Percentiles rank a stretch among this genome's conserved stretches.
phyloP scores from a whole-genome alignment of 164 flowering plant genomes.

The Echeveria elegans region DNA sequence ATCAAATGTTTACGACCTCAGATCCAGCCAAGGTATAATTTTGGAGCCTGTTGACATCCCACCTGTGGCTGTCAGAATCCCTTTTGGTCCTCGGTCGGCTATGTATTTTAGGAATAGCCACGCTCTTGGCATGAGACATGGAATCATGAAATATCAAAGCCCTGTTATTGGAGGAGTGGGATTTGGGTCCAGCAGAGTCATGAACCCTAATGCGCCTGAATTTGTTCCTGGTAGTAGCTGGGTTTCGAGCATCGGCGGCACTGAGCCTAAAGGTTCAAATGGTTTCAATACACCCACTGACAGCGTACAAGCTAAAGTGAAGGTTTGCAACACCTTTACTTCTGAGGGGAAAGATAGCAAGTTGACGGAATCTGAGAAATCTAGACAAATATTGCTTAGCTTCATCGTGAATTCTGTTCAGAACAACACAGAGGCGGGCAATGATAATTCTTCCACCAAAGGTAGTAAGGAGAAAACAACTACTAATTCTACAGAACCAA shows the following conservation, averaged over 20 bases:
- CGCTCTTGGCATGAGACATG: constrained; percentile 39
- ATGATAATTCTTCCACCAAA: constrained; percentile 15
- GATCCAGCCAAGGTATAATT: constrained; percentile 35
- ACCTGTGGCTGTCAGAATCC: constrained; percentile 45
- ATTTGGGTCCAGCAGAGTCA: constrained; percentile 29
- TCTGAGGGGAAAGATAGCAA: constrained; percentile 16
- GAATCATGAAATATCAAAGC: constrained; percentile 27
- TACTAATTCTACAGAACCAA: constrained; percentile 35
- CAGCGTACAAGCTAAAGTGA: constrained; percentile 21
- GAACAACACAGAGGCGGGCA: constrained; percentile 26
- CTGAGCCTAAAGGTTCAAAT: constrained; percentile 14
- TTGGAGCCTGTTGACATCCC: constrained; percentile 40
- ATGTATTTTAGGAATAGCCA: constrained; percentile 42
- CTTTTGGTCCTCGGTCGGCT: constrained; percentile 74
- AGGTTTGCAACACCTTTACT: constrained; percentile 13
- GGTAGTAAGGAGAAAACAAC: constrained; percentile 20
- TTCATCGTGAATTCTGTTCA: constrained; percentile 68
- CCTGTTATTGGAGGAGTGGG: constrained; percentile 27
- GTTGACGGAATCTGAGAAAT: constrained; percentile 39
- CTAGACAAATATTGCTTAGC: constrained; percentile 71
- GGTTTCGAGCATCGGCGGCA: constrained; percentile 20
- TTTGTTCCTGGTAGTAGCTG: constrained; percentile 53
- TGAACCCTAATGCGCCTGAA: constrained; percentile 88
- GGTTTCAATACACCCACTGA: constrained; percentile 20
- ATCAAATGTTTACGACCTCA: constrained; percentile 39